Evolutionary conservation across 1,139 yeast genomes (phyloP).

Genomic region (Suhomyces bolitotheri): DNA sequence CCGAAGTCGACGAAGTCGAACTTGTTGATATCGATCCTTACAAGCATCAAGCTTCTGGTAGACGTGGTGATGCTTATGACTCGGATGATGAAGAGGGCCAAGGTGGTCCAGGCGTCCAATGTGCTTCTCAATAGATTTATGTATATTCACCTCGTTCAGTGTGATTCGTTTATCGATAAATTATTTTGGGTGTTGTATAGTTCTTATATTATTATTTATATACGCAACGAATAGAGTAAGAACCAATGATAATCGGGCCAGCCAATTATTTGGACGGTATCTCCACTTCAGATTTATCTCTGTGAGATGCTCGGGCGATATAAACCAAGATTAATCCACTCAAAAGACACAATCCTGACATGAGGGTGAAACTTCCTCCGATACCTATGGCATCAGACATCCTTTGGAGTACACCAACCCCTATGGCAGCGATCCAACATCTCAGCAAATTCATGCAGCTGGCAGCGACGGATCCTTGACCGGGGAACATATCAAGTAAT

Average conservation of each 20-base stretch:
- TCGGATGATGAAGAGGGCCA: conserved; percentile 64
- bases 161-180: neutral
- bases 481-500: conserved; percentile 33
- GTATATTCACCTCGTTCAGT: conserved; percentile 2
- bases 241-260: too few species aligned
- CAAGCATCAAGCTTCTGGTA: conserved; percentile 54
- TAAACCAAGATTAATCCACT: conserved; percentile 9
- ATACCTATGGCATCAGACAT: conserved; percentile 23
- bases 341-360: conserved; percentile 19
- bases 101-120: conserved; percentile 79
- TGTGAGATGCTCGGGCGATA: too few species aligned
- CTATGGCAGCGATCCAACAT: conserved; percentile 25
- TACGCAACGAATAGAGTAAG: conserved; percentile 5
- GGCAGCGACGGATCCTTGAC: conserved; percentile 32
- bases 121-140: conserved; percentile 70
- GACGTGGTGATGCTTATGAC: conserved; percentile 60
- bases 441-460: conserved; percentile 33
- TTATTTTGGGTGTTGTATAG: conserved; percentile 8
- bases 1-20: conserved; percentile 81
- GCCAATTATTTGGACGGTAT: too few species aligned
- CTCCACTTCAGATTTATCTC: too few species aligned
- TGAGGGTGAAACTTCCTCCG: conserved; percentile 26
- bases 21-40: conserved; percentile 62
- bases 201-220: conserved; percentile 7
- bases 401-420: conserved; percentile 24